A percentile compares a stretch with the other conserved stretches of the same genome.
Conservation (phyloP, 352 stramenopile species). For the Globisporangium solare region DNA sequence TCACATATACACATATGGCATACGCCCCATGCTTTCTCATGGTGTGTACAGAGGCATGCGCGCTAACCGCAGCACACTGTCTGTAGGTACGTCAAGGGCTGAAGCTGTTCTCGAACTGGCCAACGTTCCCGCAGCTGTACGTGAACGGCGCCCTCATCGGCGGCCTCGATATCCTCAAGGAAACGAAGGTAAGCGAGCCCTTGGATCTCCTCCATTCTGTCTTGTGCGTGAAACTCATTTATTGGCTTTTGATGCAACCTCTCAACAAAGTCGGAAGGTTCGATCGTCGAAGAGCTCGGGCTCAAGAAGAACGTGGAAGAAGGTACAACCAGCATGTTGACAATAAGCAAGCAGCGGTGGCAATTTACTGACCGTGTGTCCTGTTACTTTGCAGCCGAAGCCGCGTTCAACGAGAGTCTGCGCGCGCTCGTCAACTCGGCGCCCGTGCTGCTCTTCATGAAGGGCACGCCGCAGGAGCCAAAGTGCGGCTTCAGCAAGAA, state of each 20-base stretch:
- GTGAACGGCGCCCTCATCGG: constrained; percentile 96
- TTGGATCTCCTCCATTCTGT: too few species aligned
- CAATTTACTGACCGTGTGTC: constrained; percentile 2
- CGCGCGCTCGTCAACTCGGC: constrained; percentile 81
- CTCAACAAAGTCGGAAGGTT: constrained; percentile 38
- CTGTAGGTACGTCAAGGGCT: constrained; percentile 91
- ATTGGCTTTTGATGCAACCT: not conserved
- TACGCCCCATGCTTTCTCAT: not conserved
- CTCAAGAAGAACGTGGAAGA: constrained; percentile 70
- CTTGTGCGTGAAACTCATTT: too few species aligned
- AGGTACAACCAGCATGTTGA: constrained; percentile 1
- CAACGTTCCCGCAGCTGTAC: constrained; percentile 98
- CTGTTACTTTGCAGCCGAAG: constrained; percentile 38
- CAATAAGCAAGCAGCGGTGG: too few species aligned
- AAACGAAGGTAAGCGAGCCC: constrained; percentile 81
- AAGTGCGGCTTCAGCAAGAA: constrained; percentile 95
- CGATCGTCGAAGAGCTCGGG: constrained; percentile 73
- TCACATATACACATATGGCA: too few species aligned
- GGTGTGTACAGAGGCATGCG: not conserved
- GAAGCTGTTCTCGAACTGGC: constrained; percentile 97
- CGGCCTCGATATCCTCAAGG: constrained; percentile 96
- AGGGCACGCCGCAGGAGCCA: constrained; percentile 87
- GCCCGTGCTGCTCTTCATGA: constrained; percentile 95
- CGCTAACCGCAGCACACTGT: not conserved
- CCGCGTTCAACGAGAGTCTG: constrained; percentile 81